Percentiles rank a stretch among this genome's conserved stretches.
phyloP scores from a whole-genome alignment of 1,284 basidiomycete species.

The Irpex rosettiformis region DNA sequence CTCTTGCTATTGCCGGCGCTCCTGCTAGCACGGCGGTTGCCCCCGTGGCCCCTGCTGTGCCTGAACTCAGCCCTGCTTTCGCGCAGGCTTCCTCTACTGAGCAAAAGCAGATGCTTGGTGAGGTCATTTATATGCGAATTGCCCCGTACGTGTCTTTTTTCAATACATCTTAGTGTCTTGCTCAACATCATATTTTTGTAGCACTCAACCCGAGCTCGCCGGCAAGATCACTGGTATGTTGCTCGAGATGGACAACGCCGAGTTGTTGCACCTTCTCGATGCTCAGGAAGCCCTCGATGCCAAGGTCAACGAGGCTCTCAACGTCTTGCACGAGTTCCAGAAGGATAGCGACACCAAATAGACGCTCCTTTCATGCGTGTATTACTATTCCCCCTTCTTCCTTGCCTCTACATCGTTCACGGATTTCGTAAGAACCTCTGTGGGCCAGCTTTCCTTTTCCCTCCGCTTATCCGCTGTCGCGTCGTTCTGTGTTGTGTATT shows the following conservation, averaged over 20 bases:
- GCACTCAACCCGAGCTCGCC: slow-evolving; percentile 80
- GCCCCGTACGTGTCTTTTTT: slow-evolving; percentile 52
- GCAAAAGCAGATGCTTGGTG: slow-evolving; percentile 97
- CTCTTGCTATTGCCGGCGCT: slow-evolving; percentile 31
- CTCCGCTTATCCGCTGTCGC: slow-evolving; percentile 13
- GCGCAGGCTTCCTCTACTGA: slow-evolving; percentile 78
- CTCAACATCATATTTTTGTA: slow-evolving; percentile 28
- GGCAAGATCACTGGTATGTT: slow-evolving; percentile 98
- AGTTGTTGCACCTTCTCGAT: slow-evolving; percentile 85
- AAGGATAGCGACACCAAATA: slow-evolving; percentile 39
- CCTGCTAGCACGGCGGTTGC: slow-evolving; percentile 35
- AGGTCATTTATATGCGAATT: slow-evolving; percentile 90
- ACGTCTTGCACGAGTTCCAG: slow-evolving; percentile 76
- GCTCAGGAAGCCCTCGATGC: slow-evolving; percentile 73
- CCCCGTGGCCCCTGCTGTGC: slow-evolving; percentile 33
- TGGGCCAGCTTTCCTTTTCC: slow-evolving; percentile 5
- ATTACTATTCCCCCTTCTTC: background rate
- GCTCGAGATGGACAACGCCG: slow-evolving; percentile 94
- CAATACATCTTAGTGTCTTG: slow-evolving; percentile 10
- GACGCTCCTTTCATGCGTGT: slow-evolving; percentile 1
- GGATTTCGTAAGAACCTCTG: background rate
- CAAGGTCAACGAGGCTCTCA: slow-evolving; percentile 88
- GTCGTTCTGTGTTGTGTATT: slow-evolving; percentile 17
- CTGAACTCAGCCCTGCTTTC: slow-evolving; percentile 55
- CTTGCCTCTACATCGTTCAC: background rate